phyloP scores from a whole-genome alignment of 805 yeast genomes.

The Candida easanensis region DNA sequence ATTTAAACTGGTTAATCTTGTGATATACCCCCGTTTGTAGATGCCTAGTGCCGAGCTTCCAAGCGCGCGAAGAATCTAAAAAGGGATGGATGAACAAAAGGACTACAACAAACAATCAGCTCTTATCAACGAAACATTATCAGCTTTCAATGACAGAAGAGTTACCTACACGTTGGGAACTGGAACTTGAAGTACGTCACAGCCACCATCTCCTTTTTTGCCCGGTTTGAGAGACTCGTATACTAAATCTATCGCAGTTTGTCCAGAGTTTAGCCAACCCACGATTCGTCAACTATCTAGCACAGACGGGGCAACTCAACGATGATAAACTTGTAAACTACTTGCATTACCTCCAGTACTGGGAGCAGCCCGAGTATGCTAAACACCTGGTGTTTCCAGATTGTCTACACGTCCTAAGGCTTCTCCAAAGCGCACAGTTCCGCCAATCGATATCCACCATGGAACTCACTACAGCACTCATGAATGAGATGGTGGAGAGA shows the following conservation, averaged over 20 bases:
- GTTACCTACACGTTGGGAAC: slow-evolving; percentile 82
- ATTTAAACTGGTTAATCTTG: no score
- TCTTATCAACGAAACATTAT: no score
- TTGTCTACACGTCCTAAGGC: slow-evolving; percentile 69
- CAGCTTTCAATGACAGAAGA: slow-evolving; percentile 23
- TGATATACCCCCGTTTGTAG: no score
- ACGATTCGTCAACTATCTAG: slow-evolving; percentile 80
- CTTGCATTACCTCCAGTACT: slow-evolving; percentile 77
- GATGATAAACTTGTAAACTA: slow-evolving; percentile 72
- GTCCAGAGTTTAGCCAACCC: slow-evolving; percentile 90
- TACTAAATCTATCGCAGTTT: slow-evolving; percentile 42
- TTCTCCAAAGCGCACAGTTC: slow-evolving; percentile 47
- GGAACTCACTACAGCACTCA: slow-evolving; percentile 53
- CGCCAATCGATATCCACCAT: slow-evolving; percentile 54
- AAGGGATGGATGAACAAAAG: no score
- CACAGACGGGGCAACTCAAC: slow-evolving; percentile 76
- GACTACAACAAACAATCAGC: no score
- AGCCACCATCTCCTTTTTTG: neutral
- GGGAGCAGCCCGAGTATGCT: slow-evolving; percentile 73
- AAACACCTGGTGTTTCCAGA: slow-evolving; percentile 79
- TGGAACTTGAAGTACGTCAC: slow-evolving; percentile 67
- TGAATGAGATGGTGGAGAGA: slow-evolving; percentile 74
- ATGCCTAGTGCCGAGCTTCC: no score
- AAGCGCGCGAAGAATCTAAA: no score
- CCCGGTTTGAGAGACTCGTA: neutral